Percentiles rank a stretch among this genome's conserved stretches.
Conservation (phyloP, 1,139 yeast genomes). For the Diutina pseudorugosa region DNA sequence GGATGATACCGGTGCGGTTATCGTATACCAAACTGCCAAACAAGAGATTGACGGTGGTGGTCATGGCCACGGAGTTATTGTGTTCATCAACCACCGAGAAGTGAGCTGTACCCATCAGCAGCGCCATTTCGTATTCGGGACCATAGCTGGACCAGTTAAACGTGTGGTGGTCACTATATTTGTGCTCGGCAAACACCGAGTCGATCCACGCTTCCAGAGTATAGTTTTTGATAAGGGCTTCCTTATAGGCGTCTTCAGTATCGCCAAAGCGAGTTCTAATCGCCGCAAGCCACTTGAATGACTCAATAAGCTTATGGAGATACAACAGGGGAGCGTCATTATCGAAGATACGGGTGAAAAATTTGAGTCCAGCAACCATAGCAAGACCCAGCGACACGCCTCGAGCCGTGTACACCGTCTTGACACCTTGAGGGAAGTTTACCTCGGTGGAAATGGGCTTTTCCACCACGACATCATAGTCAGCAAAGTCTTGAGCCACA, state of each 20-base stretch:
- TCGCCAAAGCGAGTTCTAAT: slow-evolving; percentile 81
- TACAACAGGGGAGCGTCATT: slow-evolving; percentile 14
- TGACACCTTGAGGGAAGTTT: slow-evolving; percentile 23
- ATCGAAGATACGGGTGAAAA: slow-evolving; percentile 22
- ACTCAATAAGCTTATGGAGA: slow-evolving; percentile 61
- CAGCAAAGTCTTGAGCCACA: slow-evolving; percentile 47
- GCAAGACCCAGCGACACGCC: slow-evolving; percentile 86
- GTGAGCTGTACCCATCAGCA: slow-evolving; percentile 85
- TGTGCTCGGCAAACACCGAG: slow-evolving; percentile 30
- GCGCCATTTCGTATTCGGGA: slow-evolving; percentile 64
- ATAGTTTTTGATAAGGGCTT: slow-evolving; percentile 19
- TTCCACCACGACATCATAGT: slow-evolving; percentile 43
- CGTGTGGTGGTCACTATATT: slow-evolving; percentile 42
- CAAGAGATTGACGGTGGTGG: slow-evolving; percentile 78
- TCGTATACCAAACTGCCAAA: slow-evolving; percentile 83
- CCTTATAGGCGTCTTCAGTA: slow-evolving; percentile 12
- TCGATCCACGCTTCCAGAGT: slow-evolving; percentile 41
- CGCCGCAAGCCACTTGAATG: slow-evolving; percentile 90
- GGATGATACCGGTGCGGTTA: slow-evolving; percentile 64
- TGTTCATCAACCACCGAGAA: slow-evolving; percentile 63
- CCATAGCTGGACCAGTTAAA: slow-evolving; percentile 59
- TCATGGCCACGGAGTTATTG: slow-evolving; percentile 69
- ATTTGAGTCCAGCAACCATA: slow-evolving; percentile 58
- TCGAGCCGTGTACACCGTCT: slow-evolving; percentile 52
- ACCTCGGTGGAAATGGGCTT: slow-evolving; percentile 39